Evolutionary conservation across 2,329 filamentous ascomycete species (phyloP).

Genomic region (Metarhizium anisopliae): DNA sequence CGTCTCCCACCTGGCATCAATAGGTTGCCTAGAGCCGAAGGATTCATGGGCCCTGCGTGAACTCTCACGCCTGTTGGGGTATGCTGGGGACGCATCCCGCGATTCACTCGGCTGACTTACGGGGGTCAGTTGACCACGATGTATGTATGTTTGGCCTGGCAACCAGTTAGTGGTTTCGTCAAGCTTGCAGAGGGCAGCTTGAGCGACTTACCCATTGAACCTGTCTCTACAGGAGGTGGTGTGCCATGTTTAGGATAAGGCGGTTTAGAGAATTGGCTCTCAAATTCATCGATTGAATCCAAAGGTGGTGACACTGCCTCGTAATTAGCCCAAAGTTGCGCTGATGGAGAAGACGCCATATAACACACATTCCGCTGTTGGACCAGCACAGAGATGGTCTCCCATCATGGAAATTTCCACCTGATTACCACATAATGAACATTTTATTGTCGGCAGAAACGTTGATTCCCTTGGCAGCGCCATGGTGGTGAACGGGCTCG

Average conservation of each 20-base stretch:
- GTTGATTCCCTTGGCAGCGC: slow-evolving; percentile 50
- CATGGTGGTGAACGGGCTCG: slow-evolving; percentile 23
- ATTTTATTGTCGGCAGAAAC: slow-evolving; percentile 79
- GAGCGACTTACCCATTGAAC: slow-evolving; percentile 39
- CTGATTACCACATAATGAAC: slow-evolving; percentile 67
- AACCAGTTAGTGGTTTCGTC: neutral
- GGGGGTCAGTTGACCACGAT: slow-evolving; percentile 52
- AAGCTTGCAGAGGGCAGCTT: no score
- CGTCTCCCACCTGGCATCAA: neutral
- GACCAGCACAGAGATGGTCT: slow-evolving; percentile 63
- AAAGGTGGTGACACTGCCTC: slow-evolving; percentile 29
- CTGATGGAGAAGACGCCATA: neutral
- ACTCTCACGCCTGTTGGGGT: slow-evolving; percentile 36
- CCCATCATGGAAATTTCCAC: slow-evolving; percentile 82
- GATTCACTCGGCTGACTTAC: slow-evolving; percentile 52
- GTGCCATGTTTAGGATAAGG: slow-evolving; percentile 26
- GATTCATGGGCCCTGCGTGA: slow-evolving; percentile 35
- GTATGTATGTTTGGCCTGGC: slow-evolving; percentile 28
- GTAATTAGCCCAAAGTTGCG: neutral
- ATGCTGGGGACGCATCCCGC: slow-evolving; percentile 54
- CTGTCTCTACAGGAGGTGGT: slow-evolving; percentile 41
- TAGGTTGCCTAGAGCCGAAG: slow-evolving; percentile 25
- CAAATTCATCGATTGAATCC: slow-evolving; percentile 20
- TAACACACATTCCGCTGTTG: slow-evolving; percentile 37
- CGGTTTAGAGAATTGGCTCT: slow-evolving; percentile 14